Percentiles rank a stretch among this genome's conserved stretches.
These are phyloP conservation scores for Colletotrichum chrysophilum DNA, from an alignment of 2,329 filamentous ascomycete species.

Conservation along the genomic window DNA sequence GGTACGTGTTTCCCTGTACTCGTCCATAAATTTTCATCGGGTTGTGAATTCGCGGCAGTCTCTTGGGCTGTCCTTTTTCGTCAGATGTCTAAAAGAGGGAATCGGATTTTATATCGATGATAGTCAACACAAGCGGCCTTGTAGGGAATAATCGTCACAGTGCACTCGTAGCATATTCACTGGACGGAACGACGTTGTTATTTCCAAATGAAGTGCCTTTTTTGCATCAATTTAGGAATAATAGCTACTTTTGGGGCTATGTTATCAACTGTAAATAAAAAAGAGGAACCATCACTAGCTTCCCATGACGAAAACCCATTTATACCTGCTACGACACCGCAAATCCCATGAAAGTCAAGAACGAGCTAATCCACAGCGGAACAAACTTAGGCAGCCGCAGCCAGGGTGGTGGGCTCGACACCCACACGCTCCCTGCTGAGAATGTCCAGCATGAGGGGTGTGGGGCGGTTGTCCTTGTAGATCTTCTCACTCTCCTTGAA, in stretches of 20 bases:
- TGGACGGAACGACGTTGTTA: neutral
- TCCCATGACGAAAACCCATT: neutral
- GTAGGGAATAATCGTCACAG: neutral
- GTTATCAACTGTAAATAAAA: slow-evolving; percentile 2
- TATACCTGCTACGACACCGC: neutral
- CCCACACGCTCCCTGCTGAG: slow-evolving; percentile 94
- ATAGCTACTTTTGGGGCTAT: neutral
- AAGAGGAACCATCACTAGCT: neutral
- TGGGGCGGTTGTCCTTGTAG: slow-evolving; percentile 87
- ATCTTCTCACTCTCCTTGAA: slow-evolving; percentile 85
- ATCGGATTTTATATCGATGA: no score
- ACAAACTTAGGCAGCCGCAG: slow-evolving; percentile 45
- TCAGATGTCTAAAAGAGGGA: no score
- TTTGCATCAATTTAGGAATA: slow-evolving; percentile 1
- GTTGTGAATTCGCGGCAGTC: rapidly evolving
- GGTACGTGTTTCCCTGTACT: neutral
- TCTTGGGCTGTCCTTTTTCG: no score
- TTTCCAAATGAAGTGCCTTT: neutral
- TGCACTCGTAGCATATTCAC: neutral
- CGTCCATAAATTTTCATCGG: neutral
- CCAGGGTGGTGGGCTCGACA: slow-evolving; percentile 73
- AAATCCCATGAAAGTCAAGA: neutral
- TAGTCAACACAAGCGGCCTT: neutral
- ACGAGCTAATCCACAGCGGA: neutral
- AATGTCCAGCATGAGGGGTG: slow-evolving; percentile 86